These are phyloP conservation scores for Luzula sylvatica DNA, from an alignment of 176 grass and related monocot genomes.

Conservation along the genomic window DNA sequence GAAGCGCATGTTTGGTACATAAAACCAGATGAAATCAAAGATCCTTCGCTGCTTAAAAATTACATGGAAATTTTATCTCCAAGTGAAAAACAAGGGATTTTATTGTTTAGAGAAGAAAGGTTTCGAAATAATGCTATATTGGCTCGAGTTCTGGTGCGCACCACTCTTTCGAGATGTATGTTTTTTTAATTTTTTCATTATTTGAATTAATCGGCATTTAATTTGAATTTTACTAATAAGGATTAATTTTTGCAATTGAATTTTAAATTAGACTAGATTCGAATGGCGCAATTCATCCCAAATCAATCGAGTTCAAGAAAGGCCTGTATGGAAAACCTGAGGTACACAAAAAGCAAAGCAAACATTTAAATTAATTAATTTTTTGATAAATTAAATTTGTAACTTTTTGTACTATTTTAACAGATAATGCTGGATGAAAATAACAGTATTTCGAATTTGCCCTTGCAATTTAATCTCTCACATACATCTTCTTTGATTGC, in stretches of 20 bases:
- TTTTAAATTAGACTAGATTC: constrained; percentile 83
- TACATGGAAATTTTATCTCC: constrained; percentile 70
- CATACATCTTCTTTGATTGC: constrained; percentile 89
- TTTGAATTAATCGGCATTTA: neutral
- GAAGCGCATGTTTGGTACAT: too few species aligned
- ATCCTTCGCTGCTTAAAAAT: too few species aligned
- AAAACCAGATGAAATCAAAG: too few species aligned
- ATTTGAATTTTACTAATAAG: neutral
- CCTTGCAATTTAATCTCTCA: constrained; percentile 89
- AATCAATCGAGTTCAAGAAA: constrained; percentile 77
- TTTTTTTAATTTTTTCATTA: neutral
- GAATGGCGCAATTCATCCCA: constrained; percentile 53
- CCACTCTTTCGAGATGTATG: constrained; percentile 96
- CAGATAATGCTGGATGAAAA: constrained; percentile 48
- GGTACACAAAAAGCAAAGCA: constrained; percentile 30
- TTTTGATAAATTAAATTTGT: constrained; percentile 22
- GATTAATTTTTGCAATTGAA: neutral
- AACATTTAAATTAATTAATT: constrained; percentile 15
- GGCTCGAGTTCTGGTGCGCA: constrained; percentile 56
- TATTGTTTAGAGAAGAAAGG: constrained; percentile 39
- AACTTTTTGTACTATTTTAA: constrained; percentile 17
- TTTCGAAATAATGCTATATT: constrained; percentile 57
- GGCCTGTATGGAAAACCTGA: constrained; percentile 92
- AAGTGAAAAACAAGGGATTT: constrained; percentile 44
- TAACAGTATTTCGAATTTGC: constrained; percentile 24